Evolutionary conservation across 2,329 filamentous ascomycete genomes (phyloP), one percentile per base, ranked within the genome.

Genomic region (Trichoderma simmonsii): DNA sequence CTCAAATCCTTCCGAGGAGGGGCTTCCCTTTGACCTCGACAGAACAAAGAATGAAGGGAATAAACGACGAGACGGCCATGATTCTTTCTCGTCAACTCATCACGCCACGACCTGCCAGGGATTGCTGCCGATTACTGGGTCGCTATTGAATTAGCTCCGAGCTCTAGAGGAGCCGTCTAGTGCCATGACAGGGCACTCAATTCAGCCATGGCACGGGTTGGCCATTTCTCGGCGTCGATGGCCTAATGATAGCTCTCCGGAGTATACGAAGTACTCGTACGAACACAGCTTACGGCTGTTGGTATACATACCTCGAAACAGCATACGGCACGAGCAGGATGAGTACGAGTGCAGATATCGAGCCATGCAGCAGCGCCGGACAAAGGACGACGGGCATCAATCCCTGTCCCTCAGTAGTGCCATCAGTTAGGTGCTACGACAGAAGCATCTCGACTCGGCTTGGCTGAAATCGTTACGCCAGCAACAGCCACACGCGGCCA

Each of bases 71-170:
- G 51, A 67, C 21, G 34, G 51, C 32, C 64, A 59, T 30, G 34
- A 43, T 34, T 51, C n/a, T 34, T 28, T 28, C 43, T 70, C 66
- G 34, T 48, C 39, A 61, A 70, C 36, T 32, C 66, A 62, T 70
- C 66, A 70, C 66, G 66, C 66, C 66, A 70, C 57, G 57, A 36
- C 66, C 56, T 59, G 54, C 65, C 65, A 62, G 57, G 66, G 66
- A 48, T 34, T 54, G 57, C 66, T 12, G 66, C 36, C 66, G 66
- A 70, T 59, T 70, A 70, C 66, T 61, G 43, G 66, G 66, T 61
- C 66, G 30, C 57, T 60, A 61, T 51, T 54, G 66, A 69, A 26
- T 62, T 70, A 70, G 66, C 66, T 62, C 57, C 66, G 66, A 70
- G 39, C 39, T 36, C 28, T 54, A 26, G 66, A 28, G 54, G 51